Base-by-base conservation (phyloP, 331 rosid species). In the Quercus lobata region DNA sequence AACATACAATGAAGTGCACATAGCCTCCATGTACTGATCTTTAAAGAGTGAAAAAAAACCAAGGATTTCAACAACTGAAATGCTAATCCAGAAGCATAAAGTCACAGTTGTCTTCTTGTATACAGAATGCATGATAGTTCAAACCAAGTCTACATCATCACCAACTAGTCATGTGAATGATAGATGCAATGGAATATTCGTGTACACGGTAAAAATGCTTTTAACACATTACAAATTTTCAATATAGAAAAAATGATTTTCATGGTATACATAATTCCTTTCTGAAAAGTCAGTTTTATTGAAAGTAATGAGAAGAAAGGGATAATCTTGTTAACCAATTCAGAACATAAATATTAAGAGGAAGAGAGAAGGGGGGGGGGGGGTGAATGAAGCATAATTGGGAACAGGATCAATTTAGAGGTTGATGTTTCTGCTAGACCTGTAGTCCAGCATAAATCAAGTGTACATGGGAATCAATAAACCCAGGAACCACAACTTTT, bases 401-500 rank as follows among this genome's bases (percentile, higher is more conserved):
- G 73, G 52, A 70, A 60, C 15, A 44, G 34, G 19, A 78, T 16
- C 16, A 25, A 58, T 35, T 63, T 15, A 52, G 69, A 52, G 62
- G 19, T 69, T 4, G 74, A 73, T 35, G 37, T 19, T 66, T 73
- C 65, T 6, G 77, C 69, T 35, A 35, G 37, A 93, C 97, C 97
- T 87, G 97, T 37, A 85, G 86, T 83, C 97, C 97, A 75, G 88
- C 93, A 69, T 9, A 11, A 61, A 93, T 76, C 57, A 93, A 79
- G 86, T 93, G 97, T 73, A 87, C 89, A 57, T 91, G 97, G 27
- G 97, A 88, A 87, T 93, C 97, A 65, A 93, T 85, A 78, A 93
- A 91, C 58, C 97, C 97, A 80, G 97, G 97, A 52, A 93, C 91
- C 54, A 93, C 92, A 83, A 91, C 57, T 69, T 93, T 91, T 37